A percentile compares a stretch with the other conserved stretches of the same genome.
Conservation (phyloP, 768 basidiomycete species). For the Psilocybe cubensis region DNA sequence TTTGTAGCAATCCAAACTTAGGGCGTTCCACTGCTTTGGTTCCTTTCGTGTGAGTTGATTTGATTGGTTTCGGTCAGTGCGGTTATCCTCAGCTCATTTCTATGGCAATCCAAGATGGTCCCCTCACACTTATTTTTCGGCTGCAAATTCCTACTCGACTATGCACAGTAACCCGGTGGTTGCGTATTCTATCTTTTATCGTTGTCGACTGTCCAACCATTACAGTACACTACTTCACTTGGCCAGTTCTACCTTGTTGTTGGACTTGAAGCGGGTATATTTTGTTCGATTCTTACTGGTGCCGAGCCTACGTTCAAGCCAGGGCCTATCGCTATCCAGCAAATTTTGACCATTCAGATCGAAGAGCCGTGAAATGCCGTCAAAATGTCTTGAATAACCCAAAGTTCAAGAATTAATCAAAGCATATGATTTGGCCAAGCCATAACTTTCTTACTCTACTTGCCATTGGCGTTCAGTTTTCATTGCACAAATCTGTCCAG, state of each 20-base stretch:
- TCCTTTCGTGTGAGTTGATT: slow-evolving; percentile 26
- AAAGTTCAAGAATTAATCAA: too few relatives aligned
- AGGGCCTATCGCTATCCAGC: not conserved
- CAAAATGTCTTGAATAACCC: too few relatives aligned
- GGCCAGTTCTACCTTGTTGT: not conserved
- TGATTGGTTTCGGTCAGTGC: slow-evolving; percentile 36
- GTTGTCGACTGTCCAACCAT: not conserved
- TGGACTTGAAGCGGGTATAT: not conserved
- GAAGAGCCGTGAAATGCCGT: too few relatives aligned
- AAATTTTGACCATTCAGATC: not conserved
- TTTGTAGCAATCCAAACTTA: slow-evolving; percentile 35
- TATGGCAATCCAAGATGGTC: slow-evolving; percentile 29
- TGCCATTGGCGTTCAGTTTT: not conserved
- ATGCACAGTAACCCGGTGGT: not conserved
- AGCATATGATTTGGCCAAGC: too few relatives aligned
- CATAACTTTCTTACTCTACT: too few relatives aligned
- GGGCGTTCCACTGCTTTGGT: slow-evolving; percentile 28
- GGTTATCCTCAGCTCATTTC: slow-evolving; percentile 27
- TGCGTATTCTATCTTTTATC: slow-evolving; percentile 1
- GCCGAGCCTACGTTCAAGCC: not conserved
- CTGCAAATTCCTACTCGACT: not conserved
- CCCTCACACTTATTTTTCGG: not conserved
- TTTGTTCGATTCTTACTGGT: not conserved
- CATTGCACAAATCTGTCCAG: not conserved
- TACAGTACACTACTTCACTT: not conserved